Evolutionary conservation across 192 early-diverging fungal species (phyloP), one percentile per base, ranked within the genome.

Genomic region (Coemansia javaensis): DNA sequence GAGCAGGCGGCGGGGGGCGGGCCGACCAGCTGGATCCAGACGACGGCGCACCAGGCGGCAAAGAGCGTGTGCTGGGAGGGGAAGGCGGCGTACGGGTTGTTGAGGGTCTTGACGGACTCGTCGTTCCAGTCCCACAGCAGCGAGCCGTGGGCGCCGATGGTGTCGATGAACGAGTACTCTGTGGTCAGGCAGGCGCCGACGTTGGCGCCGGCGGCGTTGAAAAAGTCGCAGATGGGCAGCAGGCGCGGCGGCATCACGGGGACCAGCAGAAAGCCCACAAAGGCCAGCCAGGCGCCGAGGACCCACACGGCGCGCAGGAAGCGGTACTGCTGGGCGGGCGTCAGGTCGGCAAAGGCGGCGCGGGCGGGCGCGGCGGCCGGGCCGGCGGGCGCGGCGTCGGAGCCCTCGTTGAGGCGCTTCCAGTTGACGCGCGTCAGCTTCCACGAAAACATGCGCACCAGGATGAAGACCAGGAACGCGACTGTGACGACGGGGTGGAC

Each of bases 41-140:
- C 37, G 38, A 74, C 44, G 25, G 70, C 70, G 41, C 63, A 65
- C 70, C 70, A 74, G 25, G 63, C 63, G 12, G 70, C 70, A 50
- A 74, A 74, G 22, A 74, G 56, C 32, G 70, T 66, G 63, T 74
- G 70, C 64, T 74, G 70, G 33, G 63, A 66, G 20, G 70, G 70
- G 47, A 74, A 74, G 18, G 70, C 70, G 40, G 70, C 70, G 50
- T 74, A 74, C 21, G 70, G 70, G 63, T 74, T 74, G 70, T 74
- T 74, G 44, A 74, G 63, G 10, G 70, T 54, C 55, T 74, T 74
- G 59, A 74, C 70, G 6, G 70, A 66, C 58, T 66, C 63, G 59
- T 74, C 70, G 58, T 74, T 59, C 70, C 70, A 74, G 52, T 74
- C 59, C 70, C 70, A 74, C 45, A 74, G 70, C 53, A 74, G 59